phyloP scores from a whole-genome alignment of 176 grass and related monocot species.

The Aegilops sharonensis region DNA sequence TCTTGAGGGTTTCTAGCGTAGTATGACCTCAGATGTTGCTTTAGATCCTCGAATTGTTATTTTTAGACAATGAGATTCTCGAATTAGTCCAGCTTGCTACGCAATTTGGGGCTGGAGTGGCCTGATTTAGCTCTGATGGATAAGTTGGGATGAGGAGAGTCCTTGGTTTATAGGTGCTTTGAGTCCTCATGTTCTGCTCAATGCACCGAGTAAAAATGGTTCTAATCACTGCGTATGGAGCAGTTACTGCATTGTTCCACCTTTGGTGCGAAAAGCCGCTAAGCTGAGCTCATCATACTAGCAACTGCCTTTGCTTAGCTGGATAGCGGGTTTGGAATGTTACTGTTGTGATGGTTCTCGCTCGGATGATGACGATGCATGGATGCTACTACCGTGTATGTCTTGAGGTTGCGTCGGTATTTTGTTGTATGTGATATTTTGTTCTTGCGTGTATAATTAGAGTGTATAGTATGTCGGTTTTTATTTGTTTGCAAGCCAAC shows the following conservation, averaged over 20 bases:
- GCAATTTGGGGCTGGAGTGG: background rate
- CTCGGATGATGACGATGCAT: background rate
- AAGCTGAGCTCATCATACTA: background rate
- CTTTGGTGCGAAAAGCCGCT: background rate
- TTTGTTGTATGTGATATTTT: slow-evolving; percentile 19
- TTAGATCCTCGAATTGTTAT: background rate
- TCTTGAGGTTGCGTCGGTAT: background rate
- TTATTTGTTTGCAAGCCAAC: background rate
- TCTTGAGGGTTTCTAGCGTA: background rate
- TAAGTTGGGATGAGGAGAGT: background rate
- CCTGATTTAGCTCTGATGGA: background rate
- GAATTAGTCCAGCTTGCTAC: background rate
- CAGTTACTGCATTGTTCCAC: background rate
- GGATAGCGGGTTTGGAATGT: background rate
- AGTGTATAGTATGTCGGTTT: background rate
- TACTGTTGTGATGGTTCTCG: background rate
- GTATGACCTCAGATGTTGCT: background rate
- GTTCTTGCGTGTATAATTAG: background rate
- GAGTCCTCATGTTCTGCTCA: background rate
- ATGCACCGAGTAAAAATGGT: background rate
- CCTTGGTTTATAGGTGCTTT: background rate
- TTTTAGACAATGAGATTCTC: background rate
- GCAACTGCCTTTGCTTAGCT: background rate
- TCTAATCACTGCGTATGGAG: background rate
- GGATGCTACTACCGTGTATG: background rate